Evolutionary conservation across 257 asterid species (phyloP).

Genomic region (Paraleonurus japonicus): DNA sequence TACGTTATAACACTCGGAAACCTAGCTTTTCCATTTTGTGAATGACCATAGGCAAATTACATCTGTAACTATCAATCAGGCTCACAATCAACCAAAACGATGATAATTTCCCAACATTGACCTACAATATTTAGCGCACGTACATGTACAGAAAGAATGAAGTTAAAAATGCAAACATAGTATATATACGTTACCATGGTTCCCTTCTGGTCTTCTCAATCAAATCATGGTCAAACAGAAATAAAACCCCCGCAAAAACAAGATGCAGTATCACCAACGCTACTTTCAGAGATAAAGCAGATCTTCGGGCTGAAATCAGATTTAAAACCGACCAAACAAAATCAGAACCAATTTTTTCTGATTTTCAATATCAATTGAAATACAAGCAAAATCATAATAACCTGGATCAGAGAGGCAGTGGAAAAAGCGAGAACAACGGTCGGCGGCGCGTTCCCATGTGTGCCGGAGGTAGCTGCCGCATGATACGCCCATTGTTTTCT

Average conservation of each 20-base stretch:
- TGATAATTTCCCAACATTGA: slow-evolving; percentile 12
- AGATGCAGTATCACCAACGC: slow-evolving; percentile 89
- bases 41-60: slow-evolving; percentile 1
- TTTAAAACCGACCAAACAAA: slow-evolving; percentile 2
- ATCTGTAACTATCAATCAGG: slow-evolving; percentile 23
- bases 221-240: slow-evolving; percentile 64
- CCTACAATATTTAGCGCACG: background rate
- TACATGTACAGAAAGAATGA: background rate
- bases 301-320: slow-evolving; percentile 68
- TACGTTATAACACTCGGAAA: background rate
- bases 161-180: slow-evolving; percentile 2
- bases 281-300: slow-evolving; percentile 60
- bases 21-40: background rate
- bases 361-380: slow-evolving; percentile 6
- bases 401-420: slow-evolving; percentile 97
- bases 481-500: slow-evolving; percentile 57
- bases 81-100: background rate
- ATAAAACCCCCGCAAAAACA: slow-evolving; percentile 53
- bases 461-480: slow-evolving; percentile 55
- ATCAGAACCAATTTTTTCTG: background rate
- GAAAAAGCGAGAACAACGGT: slow-evolving; percentile 70
- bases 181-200: slow-evolving; percentile 60
- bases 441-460: slow-evolving; percentile 57
- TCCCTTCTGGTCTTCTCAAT: slow-evolving; percentile 52
- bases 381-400: slow-evolving; percentile 15